Conservation (phyloP, 495 filamentous ascomycete genomes). For the Aspergillus sclerotiicarbonarius region DNA sequence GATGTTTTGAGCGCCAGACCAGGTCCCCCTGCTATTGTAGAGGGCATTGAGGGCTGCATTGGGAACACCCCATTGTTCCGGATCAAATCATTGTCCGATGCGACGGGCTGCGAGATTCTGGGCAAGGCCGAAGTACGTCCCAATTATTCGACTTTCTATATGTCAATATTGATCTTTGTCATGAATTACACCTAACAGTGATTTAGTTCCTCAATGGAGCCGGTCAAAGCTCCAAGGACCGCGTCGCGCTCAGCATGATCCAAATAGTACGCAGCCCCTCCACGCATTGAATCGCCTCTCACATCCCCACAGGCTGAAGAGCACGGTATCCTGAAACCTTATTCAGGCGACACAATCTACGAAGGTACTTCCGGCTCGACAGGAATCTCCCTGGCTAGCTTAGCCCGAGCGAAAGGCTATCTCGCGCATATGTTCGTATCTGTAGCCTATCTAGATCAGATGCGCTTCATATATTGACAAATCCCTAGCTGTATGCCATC, state of each 20-base stretch:
- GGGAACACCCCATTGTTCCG: conserved; percentile 89
- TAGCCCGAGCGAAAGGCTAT: conserved; percentile 87
- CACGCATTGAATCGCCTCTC: conserved; percentile 13
- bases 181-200: neutral
- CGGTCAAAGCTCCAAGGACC: conserved; percentile 94
- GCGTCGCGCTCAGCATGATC: conserved; percentile 90
- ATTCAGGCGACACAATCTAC: conserved; percentile 89
- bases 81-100: conserved; percentile 84
- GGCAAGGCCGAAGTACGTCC: conserved; percentile 79
- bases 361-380: conserved; percentile 96
- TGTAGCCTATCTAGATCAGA: neutral
- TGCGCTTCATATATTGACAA: conserved; percentile 11
- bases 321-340: conserved; percentile 69
- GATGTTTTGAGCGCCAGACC: conserved; percentile 28
- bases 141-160: neutral
- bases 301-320: conserved; percentile 64
- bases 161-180: conserved; percentile 1
- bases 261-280: conserved; percentile 49
- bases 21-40: conserved; percentile 45
- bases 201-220: conserved; percentile 82
- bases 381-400: conserved; percentile 86
- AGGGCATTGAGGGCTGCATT: conserved; percentile 89
- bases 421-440: conserved; percentile 74
- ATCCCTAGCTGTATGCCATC: conserved; percentile 78
- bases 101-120: conserved; percentile 89